These are phyloP conservation scores for Acacia melanoxylon DNA, from an alignment of 306 rosid genomes.

Conservation along the genomic window DNA sequence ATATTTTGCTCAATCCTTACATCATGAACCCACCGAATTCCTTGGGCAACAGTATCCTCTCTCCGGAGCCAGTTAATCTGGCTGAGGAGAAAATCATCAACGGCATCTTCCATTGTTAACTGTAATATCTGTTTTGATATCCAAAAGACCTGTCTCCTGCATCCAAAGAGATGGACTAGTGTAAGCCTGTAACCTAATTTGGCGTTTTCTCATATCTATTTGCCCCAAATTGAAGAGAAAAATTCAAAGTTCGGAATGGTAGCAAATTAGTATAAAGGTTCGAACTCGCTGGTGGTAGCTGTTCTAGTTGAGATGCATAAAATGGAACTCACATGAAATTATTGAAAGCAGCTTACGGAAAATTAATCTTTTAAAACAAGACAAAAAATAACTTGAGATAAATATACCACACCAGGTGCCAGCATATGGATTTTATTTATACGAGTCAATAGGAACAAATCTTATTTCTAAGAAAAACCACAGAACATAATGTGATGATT, in stretches of 20 bases:
- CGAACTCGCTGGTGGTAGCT: conserved; percentile 13
- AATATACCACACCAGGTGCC: neutral
- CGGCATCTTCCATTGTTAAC: conserved; percentile 91
- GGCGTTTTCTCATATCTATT: conserved; percentile 10
- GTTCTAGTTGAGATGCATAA: neutral
- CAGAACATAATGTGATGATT: conserved; percentile 4
- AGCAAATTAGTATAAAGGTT: neutral
- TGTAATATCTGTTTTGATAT: conserved; percentile 96
- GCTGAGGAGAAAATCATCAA: conserved; percentile 90
- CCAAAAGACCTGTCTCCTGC: conserved; percentile 98
- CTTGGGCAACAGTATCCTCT: conserved; percentile 76
- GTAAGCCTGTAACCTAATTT: conserved; percentile 17
- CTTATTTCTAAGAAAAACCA: conserved; percentile 6
- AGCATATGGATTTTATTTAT: neutral
- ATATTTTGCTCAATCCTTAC: conserved; percentile 57
- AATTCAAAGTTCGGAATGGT: neutral
- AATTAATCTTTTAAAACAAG: neutral
- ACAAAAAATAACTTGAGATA: neutral
- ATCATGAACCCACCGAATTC: conserved; percentile 92
- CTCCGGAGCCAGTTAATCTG: conserved; percentile 87
- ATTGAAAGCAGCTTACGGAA: conserved; percentile 9
- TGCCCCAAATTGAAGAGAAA: conserved; percentile 21
- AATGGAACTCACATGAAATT: conserved; percentile 17
- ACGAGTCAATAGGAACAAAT: conserved; percentile 3
- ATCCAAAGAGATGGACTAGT: conserved; percentile 24